Evolutionary conservation across 2,329 filamentous ascomycete genomes (phyloP), one percentile per base, ranked within the genome.

Genomic region (Botrytis aclada): DNA sequence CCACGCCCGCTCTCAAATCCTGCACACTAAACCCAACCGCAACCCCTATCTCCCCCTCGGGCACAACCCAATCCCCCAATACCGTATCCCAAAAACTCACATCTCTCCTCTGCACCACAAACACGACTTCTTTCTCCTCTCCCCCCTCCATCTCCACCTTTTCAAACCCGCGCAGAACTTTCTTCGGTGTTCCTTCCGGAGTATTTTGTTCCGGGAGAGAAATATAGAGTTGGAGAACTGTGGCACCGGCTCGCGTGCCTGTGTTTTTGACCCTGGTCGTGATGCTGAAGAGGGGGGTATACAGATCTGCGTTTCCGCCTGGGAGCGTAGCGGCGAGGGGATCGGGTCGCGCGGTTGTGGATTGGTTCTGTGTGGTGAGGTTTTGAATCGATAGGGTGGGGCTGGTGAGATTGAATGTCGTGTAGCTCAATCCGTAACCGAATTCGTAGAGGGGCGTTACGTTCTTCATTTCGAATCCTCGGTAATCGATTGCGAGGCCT

Each of bases 41-140:
- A 20, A 78, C 61, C 22, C 39, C 67, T 71, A 76, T 77, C 8
- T 70, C 71, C 18, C 72, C 74, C 5, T 56, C 54, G 1, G 65
- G 72, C 39, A 79, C 39, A 67, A 93, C 87, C 94, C 95, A 98
- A 84, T 97, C 90, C 85, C 97, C 94, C 29, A 83, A 81, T 3
- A 78, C 85, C 1, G 87, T 84, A 77, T 97, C 93, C 95, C 95
- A 98, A 84, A 93, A 95, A 81, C 91, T 93, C 72, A 97, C 77
- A 80, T 98, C 95, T 72, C 93, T 89, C 56, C 94, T 88, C 20
- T 90, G 95, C 72, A 98, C 82, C 20, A 89, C 86, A 1, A 88
- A 89, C 1, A 81, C 85, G 84, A 95, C 95, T 2, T 85, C 87
- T 4, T 83, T 85, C 71, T 86, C 88, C 82, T 89, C 82, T 32